A percentile compares a stretch with the other conserved stretches of the same genome.
Conservation (phyloP, 2,329 filamentous ascomycete genomes). For the Neofusicoccum sp. region DNA sequence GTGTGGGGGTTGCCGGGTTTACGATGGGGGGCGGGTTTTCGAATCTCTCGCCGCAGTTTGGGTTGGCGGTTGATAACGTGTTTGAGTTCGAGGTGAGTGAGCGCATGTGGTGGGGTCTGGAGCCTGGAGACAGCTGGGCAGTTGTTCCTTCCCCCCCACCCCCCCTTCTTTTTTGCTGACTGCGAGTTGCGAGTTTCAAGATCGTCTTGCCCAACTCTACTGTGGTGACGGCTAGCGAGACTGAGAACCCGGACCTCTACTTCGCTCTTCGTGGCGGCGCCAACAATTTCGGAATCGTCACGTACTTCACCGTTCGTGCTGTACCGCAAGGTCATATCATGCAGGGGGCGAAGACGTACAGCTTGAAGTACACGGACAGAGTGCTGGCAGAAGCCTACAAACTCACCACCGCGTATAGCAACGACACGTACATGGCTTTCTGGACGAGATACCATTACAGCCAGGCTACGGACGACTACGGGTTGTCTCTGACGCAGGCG, state of each 20-base stretch:
- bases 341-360: slow-evolving; percentile 34
- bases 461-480: slow-evolving; percentile 20
- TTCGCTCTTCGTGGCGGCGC: slow-evolving; percentile 38
- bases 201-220: too few relatives aligned
- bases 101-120: too few relatives aligned
- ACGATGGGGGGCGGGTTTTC: slow-evolving; percentile 18
- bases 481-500: slow-evolving; percentile 23
- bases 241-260: slow-evolving; percentile 30
- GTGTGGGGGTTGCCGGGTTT: slow-evolving; percentile 19
- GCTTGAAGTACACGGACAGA: slow-evolving; percentile 23
- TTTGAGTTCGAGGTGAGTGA: neutral
- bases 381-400: slow-evolving; percentile 22
- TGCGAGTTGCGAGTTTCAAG: too few relatives aligned
- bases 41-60: neutral
- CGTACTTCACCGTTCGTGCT: slow-evolving; percentile 27
- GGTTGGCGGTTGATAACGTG: neutral
- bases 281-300: slow-evolving; percentile 40
- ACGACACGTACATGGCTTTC: slow-evolving; percentile 22
- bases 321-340: slow-evolving; percentile 25
- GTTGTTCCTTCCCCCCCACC: too few relatives aligned
- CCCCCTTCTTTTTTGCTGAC: too few relatives aligned
- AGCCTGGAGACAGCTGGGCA: too few relatives aligned
- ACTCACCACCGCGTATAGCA: slow-evolving; percentile 20
- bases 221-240: neutral
- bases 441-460: neutral